These are phyloP conservation scores for Didymella segeticola DNA, from an alignment of 2,329 filamentous ascomycete species.

Conservation along the genomic window DNA sequence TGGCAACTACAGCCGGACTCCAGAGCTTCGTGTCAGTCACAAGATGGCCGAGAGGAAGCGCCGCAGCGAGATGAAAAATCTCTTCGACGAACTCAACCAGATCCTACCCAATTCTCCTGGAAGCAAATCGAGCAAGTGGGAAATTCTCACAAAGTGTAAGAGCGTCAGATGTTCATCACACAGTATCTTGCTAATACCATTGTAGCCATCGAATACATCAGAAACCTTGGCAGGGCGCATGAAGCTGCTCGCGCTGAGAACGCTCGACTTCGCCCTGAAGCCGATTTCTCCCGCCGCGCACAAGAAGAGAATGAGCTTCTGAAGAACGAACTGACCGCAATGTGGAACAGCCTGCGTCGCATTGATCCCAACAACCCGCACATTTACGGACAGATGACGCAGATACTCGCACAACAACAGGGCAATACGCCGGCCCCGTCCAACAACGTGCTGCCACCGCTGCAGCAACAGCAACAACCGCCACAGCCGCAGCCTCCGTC, in stretches of 20 bases:
- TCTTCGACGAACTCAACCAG: conserved; percentile 81
- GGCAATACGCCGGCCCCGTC: conserved; percentile 36
- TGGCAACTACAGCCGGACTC: conserved; percentile 82
- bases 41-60: conserved; percentile 86
- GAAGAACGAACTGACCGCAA: conserved; percentile 54
- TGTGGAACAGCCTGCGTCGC: conserved; percentile 55
- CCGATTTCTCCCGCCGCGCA: conserved; percentile 52
- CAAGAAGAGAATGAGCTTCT: conserved; percentile 57
- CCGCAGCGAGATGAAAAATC: conserved; percentile 85
- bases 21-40: conserved; percentile 81
- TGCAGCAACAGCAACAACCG: conserved; percentile 48
- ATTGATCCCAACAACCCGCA: conserved; percentile 56
- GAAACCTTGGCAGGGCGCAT: conserved; percentile 48
- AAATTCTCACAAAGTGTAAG: conserved; percentile 83
- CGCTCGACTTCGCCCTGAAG: conserved; percentile 52
- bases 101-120: conserved; percentile 81
- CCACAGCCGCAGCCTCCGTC: conserved; percentile 36
- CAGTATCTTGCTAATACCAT: conserved; percentile 12
- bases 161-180: not conserved
- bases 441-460: conserved; percentile 45
- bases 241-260: conserved; percentile 50
- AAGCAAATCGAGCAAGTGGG: conserved; percentile 88
- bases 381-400: conserved; percentile 56
- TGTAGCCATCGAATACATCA: conserved; percentile 59
- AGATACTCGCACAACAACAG: conserved; percentile 51